Base-by-base conservation (phyloP, 169 alveolate species). In the Plasmodium gaboni region DNA sequence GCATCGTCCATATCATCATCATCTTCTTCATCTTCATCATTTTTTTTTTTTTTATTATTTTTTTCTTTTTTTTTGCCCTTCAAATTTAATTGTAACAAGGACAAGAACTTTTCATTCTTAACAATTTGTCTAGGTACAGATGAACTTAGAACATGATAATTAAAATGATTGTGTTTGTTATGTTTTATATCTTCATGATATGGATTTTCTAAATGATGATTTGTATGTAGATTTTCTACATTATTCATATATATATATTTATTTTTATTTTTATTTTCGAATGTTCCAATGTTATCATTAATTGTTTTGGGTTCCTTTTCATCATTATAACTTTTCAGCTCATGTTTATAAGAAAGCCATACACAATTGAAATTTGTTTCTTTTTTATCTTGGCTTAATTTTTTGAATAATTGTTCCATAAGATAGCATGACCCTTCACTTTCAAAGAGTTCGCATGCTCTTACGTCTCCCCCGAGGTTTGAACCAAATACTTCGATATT, bases 391-490 rank as follows among this genome's bases (percentile, higher is more conserved):
- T 51, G 44, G n/a, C 28, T 76, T 10, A 64, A 50, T 42, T 65
- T 28, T 64, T 65, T 64, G 15, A 64, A 76, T 7, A 22, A 59
- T 44, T 64, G 42, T 32, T 76, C 89, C 89, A 76, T 76, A 26
- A 76, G 48, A 57, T 76, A 64, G 17, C 89, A 76, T 63, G 89
- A 76, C 1, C 69, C 89, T 19, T 76, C 89, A 13, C 78, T 22
- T 19, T 76, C 74, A 59, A 76, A 76, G 24, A 76, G 46, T 32
- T 76, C 89, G 15, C 89, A 76, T 8, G 89, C 74, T n/a, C 89
- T 67, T 46, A 76, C 57, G 8, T 28, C 89, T 57, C 51, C 6
- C 32, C 89, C 89, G 13, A 76, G 38, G 17, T 76, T 60, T n/a
- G 63, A 13, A 42, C 48, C 89, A 59, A 76, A 76, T 7, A 76